Base-by-base conservation (phyloP, 371 early-diverging fungal species). In the Dichotomocladium elegans region DNA sequence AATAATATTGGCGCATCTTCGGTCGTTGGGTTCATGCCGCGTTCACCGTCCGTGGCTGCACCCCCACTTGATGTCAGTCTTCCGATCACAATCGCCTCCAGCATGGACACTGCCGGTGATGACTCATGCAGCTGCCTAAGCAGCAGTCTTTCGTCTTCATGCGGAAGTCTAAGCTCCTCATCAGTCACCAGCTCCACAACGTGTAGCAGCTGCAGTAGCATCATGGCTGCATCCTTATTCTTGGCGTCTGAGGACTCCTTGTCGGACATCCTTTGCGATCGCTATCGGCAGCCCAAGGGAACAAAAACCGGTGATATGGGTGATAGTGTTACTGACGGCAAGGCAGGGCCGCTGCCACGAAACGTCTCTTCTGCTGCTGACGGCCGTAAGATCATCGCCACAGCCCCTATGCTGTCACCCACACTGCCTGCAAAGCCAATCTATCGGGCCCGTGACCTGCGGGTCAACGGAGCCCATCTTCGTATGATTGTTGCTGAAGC, bases 401-500 rank as follows among this genome's bases (percentile, higher is more conserved):
- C 7, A 7, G 9, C 15, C 4, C 8, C 47, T 14, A 52, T 7
- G 10, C n/a, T 24, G 24, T n/a, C 17, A 45, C 19, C 46, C 41
- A 21, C 28, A 29, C 29, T 34, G 28, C 25, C 44, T 28, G 17
- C 26, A 25, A 40, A 47, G 27, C 37, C 11, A 21, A 14, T n/a
- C 29, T 34, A 35, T 14, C 55, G 59, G 27, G 47, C 37, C 12
- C 70, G 83, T 26, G 83, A 77, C 44, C 67, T 63, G 9, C 68
- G 83, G 6, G 64, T 75, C 26, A 82, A 82, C 44, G 42, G 74
- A 8, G 79, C 63, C 42, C 78, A 82, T 54, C 55, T 82, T 42
- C 72, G 83, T 41, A 82, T 79, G 76, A 74, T 82, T 60, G 80
- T 80, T 4, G 73, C 77, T 7, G 83, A 82, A 58, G 61, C 80